These are phyloP conservation scores for Fusarium haematococcum DNA, from an alignment of 2,329 filamentous ascomycete species.

Conservation along the genomic window DNA sequence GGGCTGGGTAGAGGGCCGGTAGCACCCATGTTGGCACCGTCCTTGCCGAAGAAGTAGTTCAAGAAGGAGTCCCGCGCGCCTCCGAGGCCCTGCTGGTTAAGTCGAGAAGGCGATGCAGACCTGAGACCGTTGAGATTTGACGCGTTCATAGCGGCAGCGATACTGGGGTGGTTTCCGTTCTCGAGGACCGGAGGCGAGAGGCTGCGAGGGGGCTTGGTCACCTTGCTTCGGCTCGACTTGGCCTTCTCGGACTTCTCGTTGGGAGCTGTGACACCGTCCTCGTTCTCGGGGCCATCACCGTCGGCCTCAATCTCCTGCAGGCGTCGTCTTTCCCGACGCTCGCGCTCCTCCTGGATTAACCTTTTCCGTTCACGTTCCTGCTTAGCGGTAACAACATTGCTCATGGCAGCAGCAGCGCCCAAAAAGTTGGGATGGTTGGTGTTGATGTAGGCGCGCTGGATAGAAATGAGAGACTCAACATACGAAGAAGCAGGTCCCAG, in stretches of 20 bases:
- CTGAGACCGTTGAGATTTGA: constrained; percentile 64
- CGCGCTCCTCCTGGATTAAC: constrained; percentile 83
- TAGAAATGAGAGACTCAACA: constrained; percentile 96
- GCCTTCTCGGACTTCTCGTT: constrained; percentile 66
- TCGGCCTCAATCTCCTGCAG: constrained; percentile 88
- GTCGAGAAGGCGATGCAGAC: constrained; percentile 59
- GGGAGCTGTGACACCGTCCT: constrained; percentile 55
- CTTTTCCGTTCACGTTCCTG: constrained; percentile 92
- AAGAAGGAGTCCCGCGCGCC: constrained; percentile 89
- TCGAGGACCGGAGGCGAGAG: constrained; percentile 84
- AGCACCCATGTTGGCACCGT: constrained; percentile 66
- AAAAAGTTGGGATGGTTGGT: constrained; percentile 99
- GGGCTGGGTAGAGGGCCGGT: constrained; percentile 50
- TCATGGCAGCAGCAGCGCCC: constrained; percentile 96
- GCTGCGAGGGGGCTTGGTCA: constrained; percentile 70
- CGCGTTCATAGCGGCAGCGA: constrained; percentile 68
- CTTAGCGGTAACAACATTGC: constrained; percentile 92
- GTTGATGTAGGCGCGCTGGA: constrained; percentile 98
- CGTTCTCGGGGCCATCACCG: constrained; percentile 75
- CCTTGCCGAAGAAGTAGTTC: constrained; percentile 99
- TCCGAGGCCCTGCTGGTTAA: constrained; percentile 70
- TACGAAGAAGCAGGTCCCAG: constrained; percentile 90
- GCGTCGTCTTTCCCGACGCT: constrained; percentile 84
- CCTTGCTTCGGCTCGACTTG: constrained; percentile 45
- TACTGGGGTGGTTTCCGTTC: constrained; percentile 66